These are phyloP conservation scores for Saccharomycodes ludwigii DNA, from an alignment of 805 yeast genomes.

Conservation along the genomic window DNA sequence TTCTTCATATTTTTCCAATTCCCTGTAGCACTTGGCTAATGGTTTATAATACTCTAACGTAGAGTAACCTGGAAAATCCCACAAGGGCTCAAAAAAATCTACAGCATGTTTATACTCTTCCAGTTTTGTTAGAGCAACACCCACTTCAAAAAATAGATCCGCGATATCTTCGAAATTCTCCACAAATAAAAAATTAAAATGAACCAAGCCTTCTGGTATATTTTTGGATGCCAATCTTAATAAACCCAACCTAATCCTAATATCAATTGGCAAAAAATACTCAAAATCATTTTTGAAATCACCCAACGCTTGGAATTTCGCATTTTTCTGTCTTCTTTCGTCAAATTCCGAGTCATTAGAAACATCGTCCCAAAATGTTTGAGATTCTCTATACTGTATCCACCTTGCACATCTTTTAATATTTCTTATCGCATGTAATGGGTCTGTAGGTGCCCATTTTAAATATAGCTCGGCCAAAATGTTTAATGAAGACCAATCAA, in stretches of 20 bases:
- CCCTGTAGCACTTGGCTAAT: conserved; percentile 68
- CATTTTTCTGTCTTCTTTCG: conserved; percentile 42
- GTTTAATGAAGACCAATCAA: conserved; percentile 84
- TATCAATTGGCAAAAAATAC: conserved; percentile 67
- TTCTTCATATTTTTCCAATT: conserved; percentile 51
- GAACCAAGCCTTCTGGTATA: conserved; percentile 58
- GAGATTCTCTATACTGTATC: conserved; percentile 58
- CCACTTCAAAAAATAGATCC: conserved; percentile 71
- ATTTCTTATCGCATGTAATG: conserved; percentile 47
- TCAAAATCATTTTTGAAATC: conserved; percentile 26
- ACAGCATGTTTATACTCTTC: conserved; percentile 71
- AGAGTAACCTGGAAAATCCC: conserved; percentile 39
- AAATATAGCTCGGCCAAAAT: conserved; percentile 69
- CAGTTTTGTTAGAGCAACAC: conserved; percentile 53
- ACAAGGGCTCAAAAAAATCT: conserved; percentile 45
- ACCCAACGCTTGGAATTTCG: conserved; percentile 30
- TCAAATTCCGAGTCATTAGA: conserved; percentile 78
- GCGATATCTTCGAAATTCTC: conserved; percentile 48
- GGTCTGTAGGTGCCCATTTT: conserved; percentile 42
- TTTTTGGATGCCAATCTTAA: conserved; percentile 56
- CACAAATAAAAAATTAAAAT: conserved; percentile 46
- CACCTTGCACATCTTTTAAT: conserved; percentile 69
- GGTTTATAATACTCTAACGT: conserved; percentile 36
- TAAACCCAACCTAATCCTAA: conserved; percentile 68
- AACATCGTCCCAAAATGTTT: conserved; percentile 32